Percentiles rank a stretch among this genome's conserved stretches.
Evolutionary conservation across 352 stramenopile genomes (phyloP).

Genomic region (Thalassiosira sp.): DNA sequence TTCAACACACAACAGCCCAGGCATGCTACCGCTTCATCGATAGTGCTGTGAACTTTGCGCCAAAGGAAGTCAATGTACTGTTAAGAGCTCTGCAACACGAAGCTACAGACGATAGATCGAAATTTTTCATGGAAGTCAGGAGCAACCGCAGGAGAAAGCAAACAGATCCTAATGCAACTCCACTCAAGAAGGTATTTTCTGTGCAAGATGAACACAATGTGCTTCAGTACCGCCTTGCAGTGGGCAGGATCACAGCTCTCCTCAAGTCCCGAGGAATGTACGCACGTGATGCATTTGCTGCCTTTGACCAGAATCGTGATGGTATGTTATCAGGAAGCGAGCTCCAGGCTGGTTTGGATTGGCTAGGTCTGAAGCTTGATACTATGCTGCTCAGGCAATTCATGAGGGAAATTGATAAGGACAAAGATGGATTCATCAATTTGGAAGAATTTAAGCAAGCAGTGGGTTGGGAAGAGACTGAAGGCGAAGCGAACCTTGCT

Average conservation of each 20-base stretch:
- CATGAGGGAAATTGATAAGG: conserved; percentile 87
- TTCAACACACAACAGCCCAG: conserved; percentile 85
- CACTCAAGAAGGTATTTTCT: conserved; percentile 97
- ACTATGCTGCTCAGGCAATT: conserved; percentile 82
- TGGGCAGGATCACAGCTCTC: conserved; percentile 84
- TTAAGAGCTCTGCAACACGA: conserved; percentile 86
- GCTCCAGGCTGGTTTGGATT: conserved; percentile 87
- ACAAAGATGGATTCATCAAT: conserved; percentile 88
- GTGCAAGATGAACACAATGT: conserved; percentile 96
- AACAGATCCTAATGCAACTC: conserved; percentile 91
- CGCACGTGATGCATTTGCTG: conserved; percentile 87
- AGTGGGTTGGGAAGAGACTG: conserved; percentile 84
- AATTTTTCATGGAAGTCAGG: conserved; percentile 89
- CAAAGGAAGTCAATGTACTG: conserved; percentile 90
- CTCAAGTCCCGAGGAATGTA: conserved; percentile 87
- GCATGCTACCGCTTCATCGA: conserved; percentile 97
- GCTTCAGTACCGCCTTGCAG: conserved; percentile 87
- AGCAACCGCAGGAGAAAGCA: conserved; percentile 93
- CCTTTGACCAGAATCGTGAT: conserved; percentile 88
- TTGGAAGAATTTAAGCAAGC: conserved; percentile 90
- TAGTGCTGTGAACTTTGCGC: conserved; percentile 97
- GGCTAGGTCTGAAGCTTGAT: conserved; percentile 85
- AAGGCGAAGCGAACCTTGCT: conserved; percentile 63
- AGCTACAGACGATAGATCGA: conserved; percentile 77
- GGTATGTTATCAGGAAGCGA: conserved; percentile 87